A percentile compares a stretch with the other conserved stretches of the same genome.
phyloP scores from a whole-genome alignment of 139 green algal species.

The Auxenochlorella pyrenoidosa region DNA sequence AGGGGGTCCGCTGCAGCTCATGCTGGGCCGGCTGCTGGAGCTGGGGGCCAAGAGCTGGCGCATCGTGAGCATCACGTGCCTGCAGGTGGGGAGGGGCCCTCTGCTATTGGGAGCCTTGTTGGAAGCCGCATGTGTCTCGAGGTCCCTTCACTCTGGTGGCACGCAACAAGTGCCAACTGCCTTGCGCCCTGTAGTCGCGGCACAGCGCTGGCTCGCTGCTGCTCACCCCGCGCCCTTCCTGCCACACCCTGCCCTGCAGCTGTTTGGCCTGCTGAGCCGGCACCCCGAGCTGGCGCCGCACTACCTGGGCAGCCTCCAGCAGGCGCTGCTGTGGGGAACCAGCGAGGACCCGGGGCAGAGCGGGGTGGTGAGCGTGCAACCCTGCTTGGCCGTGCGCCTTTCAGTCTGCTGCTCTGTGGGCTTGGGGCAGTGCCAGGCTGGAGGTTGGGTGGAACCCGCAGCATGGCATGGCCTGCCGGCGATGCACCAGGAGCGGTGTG shows the following conservation, averaged over 20 bases:
- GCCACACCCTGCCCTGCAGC: constrained; percentile 36
- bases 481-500: too few relatives aligned
- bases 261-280: constrained; percentile 45
- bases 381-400: background rate
- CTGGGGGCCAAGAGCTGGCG: constrained; percentile 23
- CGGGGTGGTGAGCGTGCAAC: background rate
- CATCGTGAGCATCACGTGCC: background rate
- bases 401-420: background rate
- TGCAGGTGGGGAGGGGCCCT: background rate
- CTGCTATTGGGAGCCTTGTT: too few relatives aligned
- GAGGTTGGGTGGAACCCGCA: background rate
- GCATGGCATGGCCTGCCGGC: too few relatives aligned
- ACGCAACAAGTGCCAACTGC: too few relatives aligned
- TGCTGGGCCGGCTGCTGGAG: constrained; percentile 12
- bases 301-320: constrained; percentile 52
- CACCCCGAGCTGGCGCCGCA: constrained; percentile 40
- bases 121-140: too few relatives aligned
- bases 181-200: too few relatives aligned
- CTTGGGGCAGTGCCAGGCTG: too few relatives aligned
- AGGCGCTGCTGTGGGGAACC: constrained; percentile 63
- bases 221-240: background rate
- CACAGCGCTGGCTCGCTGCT: background rate
- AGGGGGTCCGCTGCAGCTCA: background rate
- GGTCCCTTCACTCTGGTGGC: too few relatives aligned
- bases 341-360: constrained; percentile 23